Percentiles rank a stretch among this genome's conserved stretches.
Evolutionary conservation across 164 flowering plant genomes (phyloP).

Genomic region (Litsea cubeba): DNA sequence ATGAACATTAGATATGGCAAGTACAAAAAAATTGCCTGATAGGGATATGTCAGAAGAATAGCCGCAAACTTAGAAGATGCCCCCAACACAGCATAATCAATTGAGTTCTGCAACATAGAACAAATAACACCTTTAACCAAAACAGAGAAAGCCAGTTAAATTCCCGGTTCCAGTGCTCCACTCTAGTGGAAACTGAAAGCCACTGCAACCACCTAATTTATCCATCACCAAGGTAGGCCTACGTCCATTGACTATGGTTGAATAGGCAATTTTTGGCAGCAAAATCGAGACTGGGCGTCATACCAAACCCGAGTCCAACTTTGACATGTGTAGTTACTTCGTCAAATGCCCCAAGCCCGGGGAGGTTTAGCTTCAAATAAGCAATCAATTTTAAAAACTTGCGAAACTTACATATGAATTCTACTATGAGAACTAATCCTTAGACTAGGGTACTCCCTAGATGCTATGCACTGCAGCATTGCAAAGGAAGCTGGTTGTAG

Average conservation of each 20-base stretch:
- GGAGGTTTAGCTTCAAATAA: no score
- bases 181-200: background rate
- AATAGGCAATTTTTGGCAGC: no score
- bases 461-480: no score
- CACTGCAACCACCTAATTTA: background rate
- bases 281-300: no score
- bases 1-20: background rate
- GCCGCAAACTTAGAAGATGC: conserved; percentile 90
- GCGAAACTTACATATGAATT: no score
- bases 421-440: no score
- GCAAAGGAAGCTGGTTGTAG: no score
- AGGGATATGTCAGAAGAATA: conserved; percentile 81
- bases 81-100: conserved; percentile 78
- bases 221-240: background rate
- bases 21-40: conserved; percentile 45
- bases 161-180: background rate
- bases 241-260: background rate
- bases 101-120: conserved; percentile 52
- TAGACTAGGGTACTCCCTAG: no score
- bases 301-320: no score
- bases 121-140: background rate
- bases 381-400: no score
- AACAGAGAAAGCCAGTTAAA: background rate
- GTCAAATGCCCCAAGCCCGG: no score
- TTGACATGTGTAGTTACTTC: no score